These are phyloP conservation scores for Huiozyma sinensis DNA, from an alignment of 805 yeast genomes.

Conservation along the genomic window DNA sequence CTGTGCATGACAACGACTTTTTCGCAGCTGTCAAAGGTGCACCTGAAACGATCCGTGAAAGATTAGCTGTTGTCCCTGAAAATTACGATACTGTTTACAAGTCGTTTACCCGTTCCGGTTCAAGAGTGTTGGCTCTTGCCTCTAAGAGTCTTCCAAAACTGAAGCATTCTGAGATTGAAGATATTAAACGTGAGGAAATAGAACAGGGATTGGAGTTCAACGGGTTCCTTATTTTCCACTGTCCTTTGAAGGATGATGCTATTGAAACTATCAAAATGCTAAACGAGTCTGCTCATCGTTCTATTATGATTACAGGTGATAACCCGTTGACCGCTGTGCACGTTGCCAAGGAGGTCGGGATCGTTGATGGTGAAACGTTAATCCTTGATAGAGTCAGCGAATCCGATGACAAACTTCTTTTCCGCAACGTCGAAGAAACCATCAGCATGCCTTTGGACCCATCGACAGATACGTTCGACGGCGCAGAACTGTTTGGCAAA, in stretches of 20 bases:
- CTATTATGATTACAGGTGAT: conserved; percentile 97
- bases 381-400: conserved; percentile 80
- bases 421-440: conserved; percentile 80
- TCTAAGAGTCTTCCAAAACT: conserved; percentile 58
- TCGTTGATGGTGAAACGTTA: conserved; percentile 72
- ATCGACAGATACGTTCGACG: conserved; percentile 29
- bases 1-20: conserved; percentile 44
- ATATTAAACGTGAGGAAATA: conserved; percentile 61
- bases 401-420: conserved; percentile 53
- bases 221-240: conserved; percentile 92
- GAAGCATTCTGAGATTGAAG: conserved; percentile 39
- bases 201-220: conserved; percentile 71
- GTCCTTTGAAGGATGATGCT: conserved; percentile 93
- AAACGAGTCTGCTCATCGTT: conserved; percentile 90
- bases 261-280: conserved; percentile 82
- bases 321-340: conserved; percentile 97
- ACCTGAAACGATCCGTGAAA: conserved; percentile 83
- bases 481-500: conserved; percentile 42
- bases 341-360: conserved; percentile 88
- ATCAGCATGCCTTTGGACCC: conserved; percentile 57
- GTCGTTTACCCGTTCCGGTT: conserved; percentile 87
- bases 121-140: conserved; percentile 93
- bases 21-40: conserved; percentile 94
- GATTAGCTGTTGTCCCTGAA: conserved; percentile 61
- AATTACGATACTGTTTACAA: conserved; percentile 79